Percentiles rank a stretch among this genome's conserved stretches.
Evolutionary conservation across 1,284 basidiomycete species (phyloP).

Genomic region (Leccinum fuscescens): DNA sequence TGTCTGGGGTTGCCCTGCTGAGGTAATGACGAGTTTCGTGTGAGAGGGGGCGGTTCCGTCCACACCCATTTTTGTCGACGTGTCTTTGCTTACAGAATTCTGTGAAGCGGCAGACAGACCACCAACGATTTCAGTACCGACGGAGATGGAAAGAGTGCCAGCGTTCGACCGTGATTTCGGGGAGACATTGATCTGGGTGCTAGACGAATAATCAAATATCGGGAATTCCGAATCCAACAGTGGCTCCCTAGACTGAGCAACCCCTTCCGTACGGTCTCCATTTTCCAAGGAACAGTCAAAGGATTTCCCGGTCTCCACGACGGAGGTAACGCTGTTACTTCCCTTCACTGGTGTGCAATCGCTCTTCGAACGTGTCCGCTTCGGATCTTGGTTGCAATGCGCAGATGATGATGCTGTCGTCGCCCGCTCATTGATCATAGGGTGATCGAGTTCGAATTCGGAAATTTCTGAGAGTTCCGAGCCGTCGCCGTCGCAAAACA

Average conservation of each 20-base stretch:
- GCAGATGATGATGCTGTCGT: not conserved
- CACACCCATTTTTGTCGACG: not conserved
- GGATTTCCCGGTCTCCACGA: not conserved
- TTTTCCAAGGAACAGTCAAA: not conserved
- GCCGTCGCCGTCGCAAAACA: constrained; percentile 5
- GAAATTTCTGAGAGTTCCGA: constrained; percentile 32
- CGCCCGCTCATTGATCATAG: not conserved
- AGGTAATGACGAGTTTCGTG: not conserved
- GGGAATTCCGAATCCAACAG: constrained; percentile 7
- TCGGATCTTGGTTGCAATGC: not conserved
- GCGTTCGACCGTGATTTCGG: too few relatives aligned
- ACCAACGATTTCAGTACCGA: too few relatives aligned
- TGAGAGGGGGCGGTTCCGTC: not conserved
- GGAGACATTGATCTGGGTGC: too few relatives aligned
- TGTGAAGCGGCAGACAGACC: too few relatives aligned
- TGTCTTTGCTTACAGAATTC: too few relatives aligned
- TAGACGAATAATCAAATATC: not conserved
- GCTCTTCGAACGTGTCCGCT: not conserved
- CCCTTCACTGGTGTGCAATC: constrained; percentile 1
- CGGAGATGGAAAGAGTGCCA: too few relatives aligned
- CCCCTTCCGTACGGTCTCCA: not conserved
- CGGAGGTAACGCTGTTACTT: not conserved
- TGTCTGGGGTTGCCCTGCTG: not conserved
- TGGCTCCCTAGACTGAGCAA: not conserved
- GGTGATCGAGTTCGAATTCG: constrained; percentile 19